Evolutionary conservation across 345 rosid species (phyloP).

Genomic region (Syzygium oleosum): DNA sequence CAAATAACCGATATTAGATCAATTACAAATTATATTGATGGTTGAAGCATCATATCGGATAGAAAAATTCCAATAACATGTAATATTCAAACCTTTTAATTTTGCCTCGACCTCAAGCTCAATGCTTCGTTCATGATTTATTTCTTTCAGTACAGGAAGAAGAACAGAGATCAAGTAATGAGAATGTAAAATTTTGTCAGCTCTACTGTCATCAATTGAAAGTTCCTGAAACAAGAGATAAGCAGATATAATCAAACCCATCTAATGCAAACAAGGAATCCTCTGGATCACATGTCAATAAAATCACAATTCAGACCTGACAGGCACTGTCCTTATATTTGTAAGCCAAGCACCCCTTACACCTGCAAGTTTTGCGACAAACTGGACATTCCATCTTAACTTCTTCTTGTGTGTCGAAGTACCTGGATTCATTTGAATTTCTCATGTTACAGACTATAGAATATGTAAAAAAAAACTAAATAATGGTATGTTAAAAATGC

Average conservation of each 20-base stretch:
- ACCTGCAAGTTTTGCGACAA: slow-evolving; percentile 73
- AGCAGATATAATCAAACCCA: slow-evolving; percentile 4
- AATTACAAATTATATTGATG: not conserved
- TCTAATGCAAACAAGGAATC: slow-evolving; percentile 3
- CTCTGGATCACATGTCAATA: not conserved
- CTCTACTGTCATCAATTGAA: slow-evolving; percentile 42
- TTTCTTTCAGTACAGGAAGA: slow-evolving; percentile 77
- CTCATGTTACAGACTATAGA: not conserved
- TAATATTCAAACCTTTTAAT: slow-evolving; percentile 36
- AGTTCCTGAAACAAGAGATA: slow-evolving; percentile 40
- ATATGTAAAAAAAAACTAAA: not conserved
- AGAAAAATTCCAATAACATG: not conserved
- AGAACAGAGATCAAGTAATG: slow-evolving; percentile 88
- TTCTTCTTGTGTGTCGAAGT: slow-evolving; percentile 57
- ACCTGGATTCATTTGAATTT: slow-evolving; percentile 34
- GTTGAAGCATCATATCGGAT: not conserved
- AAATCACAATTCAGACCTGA: slow-evolving; percentile 60
- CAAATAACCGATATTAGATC: not conserved
- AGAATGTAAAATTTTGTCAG: slow-evolving; percentile 57
- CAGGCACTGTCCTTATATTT: slow-evolving; percentile 47
- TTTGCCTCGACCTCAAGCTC: slow-evolving; percentile 67
- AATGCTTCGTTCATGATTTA: slow-evolving; percentile 49
- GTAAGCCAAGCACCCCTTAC: slow-evolving; percentile 58
- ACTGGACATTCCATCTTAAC: slow-evolving; percentile 78
- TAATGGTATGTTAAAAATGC: not conserved